These are phyloP conservation scores for Chlorociboria aeruginascens DNA, from an alignment of 495 filamentous ascomycete genomes.

Conservation along the genomic window DNA sequence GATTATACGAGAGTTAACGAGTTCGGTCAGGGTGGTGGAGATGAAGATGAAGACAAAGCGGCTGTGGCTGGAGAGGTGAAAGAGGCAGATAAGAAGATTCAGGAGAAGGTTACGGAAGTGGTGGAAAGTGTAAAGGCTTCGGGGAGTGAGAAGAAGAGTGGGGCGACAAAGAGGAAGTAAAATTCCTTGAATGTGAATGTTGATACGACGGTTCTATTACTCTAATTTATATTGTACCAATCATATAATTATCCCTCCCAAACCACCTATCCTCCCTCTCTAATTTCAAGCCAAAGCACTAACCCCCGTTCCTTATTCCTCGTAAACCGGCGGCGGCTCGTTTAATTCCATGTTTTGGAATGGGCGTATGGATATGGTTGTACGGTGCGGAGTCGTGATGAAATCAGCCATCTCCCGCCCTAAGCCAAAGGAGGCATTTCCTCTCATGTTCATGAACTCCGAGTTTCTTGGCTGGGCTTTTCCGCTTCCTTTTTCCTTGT, in stretches of 20 bases:
- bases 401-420: too few relatives aligned
- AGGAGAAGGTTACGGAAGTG: constrained; percentile 17
- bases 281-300: neutral
- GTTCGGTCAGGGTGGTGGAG: constrained; percentile 92
- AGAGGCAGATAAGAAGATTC: constrained; percentile 21
- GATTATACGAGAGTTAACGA: constrained; percentile 93
- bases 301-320: neutral
- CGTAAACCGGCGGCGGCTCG: too few relatives aligned
- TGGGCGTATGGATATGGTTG: too few relatives aligned
- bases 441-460: too few relatives aligned
- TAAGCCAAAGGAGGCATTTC: too few relatives aligned
- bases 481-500: too few relatives aligned
- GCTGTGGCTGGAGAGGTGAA: constrained; percentile 26
- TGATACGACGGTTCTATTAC: neutral
- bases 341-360: too few relatives aligned
- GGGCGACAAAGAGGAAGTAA: constrained; percentile 38
- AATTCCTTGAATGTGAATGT: neutral
- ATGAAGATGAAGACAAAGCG: constrained; percentile 50
- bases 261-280: neutral
- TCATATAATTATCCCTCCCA: neutral
- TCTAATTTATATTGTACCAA: neutral
- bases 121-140: constrained; percentile 14
- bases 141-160: constrained; percentile 25
- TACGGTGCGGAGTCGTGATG: too few relatives aligned
- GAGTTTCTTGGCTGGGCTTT: too few relatives aligned